A percentile compares a stretch with the other conserved stretches of the same genome.
Conservation (phyloP, 306 rosid genomes). For the Betula pendula region DNA sequence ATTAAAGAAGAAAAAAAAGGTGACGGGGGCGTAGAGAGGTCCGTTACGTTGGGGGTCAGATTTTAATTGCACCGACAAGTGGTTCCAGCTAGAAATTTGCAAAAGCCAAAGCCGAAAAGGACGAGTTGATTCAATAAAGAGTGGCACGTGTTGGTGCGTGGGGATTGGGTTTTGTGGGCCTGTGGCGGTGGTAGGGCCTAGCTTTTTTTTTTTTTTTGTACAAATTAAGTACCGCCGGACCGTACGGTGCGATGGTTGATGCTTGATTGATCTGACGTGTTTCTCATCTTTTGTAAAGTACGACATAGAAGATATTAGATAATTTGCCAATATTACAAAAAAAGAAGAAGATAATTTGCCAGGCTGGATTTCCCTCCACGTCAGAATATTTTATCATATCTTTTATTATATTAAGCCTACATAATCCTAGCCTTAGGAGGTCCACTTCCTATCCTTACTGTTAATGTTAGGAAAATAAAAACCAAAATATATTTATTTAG, state of each 20-base stretch:
- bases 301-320: neutral
- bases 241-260: slow-evolving; percentile 22
- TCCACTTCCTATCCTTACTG: too few relatives aligned
- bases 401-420: too few relatives aligned
- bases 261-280: slow-evolving; percentile 12
- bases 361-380: neutral
- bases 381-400: neutral
- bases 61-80: slow-evolving; percentile 4
- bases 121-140: neutral
- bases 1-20: too few relatives aligned
- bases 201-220: neutral
- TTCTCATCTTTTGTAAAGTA: neutral
- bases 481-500: too few relatives aligned
- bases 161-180: neutral
- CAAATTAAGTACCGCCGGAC: slow-evolving; percentile 1
- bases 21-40: too few relatives aligned
- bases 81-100: neutral
- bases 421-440: too few relatives aligned
- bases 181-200: neutral
- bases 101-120: neutral
- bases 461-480: too few relatives aligned
- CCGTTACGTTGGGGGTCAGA: too few relatives aligned
- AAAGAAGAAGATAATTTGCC: too few relatives aligned
- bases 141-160: slow-evolving; percentile 18
- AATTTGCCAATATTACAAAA: too few relatives aligned